Conservation (phyloP, 2,329 filamentous ascomycete species). For the Beauveria scarabaeidicola region DNA sequence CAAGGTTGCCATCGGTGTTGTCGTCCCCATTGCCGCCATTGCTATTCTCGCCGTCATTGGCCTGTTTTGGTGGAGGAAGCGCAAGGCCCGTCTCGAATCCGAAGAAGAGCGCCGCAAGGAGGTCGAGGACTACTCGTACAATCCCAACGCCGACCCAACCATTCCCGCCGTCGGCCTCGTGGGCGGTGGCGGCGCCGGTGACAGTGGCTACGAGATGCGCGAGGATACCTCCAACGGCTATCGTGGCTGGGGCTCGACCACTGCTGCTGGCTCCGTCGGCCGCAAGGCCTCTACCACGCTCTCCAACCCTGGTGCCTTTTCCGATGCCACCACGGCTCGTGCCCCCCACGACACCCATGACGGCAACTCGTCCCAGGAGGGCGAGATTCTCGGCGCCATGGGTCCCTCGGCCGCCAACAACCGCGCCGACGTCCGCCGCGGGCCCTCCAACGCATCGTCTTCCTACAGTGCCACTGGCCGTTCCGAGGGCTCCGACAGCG, state of each 20-base stretch:
- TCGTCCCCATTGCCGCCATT: slow-evolving; percentile 84
- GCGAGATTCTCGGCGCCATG: slow-evolving; percentile 76
- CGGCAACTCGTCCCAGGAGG: slow-evolving; percentile 52
- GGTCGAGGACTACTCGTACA: slow-evolving; percentile 94
- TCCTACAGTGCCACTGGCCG: slow-evolving; percentile 78
- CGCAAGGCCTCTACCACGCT: slow-evolving; percentile 86
- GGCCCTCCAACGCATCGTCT: slow-evolving; percentile 91
- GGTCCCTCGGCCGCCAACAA: slow-evolving; percentile 62
- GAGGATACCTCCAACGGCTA: slow-evolving; percentile 75
- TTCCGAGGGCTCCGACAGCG: slow-evolving; percentile 58
- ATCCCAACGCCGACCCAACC: slow-evolving; percentile 91
- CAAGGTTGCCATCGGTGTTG: slow-evolving; percentile 85
- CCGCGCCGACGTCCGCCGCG: slow-evolving; percentile 69
- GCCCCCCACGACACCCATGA: slow-evolving; percentile 49
- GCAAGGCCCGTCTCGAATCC: slow-evolving; percentile 74
- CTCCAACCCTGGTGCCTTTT: slow-evolving; percentile 61
- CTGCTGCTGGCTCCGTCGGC: slow-evolving; percentile 56
- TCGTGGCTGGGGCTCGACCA: slow-evolving; percentile 86
- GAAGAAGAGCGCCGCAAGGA: slow-evolving; percentile 90
- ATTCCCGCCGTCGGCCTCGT: slow-evolving; percentile 43
- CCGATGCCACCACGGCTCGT: slow-evolving; percentile 70
- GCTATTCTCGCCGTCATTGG: slow-evolving; percentile 68
- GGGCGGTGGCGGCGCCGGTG: slow-evolving; percentile 33
- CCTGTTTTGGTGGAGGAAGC: slow-evolving; percentile 80
- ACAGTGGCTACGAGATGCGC: slow-evolving; percentile 62